Conservation (phyloP, 2,329 filamentous ascomycete genomes). For the Aspergillus aculeatinus region DNA sequence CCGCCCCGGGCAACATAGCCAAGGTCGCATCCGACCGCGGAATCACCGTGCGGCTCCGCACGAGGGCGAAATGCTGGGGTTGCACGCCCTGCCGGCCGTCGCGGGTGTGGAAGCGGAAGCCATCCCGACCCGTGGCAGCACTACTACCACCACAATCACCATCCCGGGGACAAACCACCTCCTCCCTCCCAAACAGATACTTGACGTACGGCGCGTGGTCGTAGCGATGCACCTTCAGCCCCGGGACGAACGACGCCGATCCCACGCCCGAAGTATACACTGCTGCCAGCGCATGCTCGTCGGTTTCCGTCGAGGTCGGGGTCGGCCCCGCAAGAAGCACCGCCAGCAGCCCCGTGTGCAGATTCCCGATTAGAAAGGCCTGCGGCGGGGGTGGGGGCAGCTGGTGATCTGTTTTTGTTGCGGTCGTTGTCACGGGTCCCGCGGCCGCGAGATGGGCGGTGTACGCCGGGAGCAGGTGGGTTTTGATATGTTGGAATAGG, state of each 20-base stretch:
- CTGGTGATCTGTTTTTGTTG: conserved; percentile 6
- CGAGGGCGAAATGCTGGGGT: conserved; percentile 35
- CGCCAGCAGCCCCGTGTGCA: conserved; percentile 36
- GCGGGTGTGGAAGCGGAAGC: conserved; percentile 27
- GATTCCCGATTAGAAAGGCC: conserved; percentile 38
- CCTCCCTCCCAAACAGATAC: conserved; percentile 33
- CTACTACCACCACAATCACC: background rate
- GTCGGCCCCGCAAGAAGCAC: conserved; percentile 18
- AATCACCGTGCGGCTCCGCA: conserved; percentile 41
- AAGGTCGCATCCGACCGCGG: conserved; percentile 37
- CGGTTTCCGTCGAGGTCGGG: no score
- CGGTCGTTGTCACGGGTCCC: background rate
- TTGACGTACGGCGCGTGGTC: conserved; percentile 37
- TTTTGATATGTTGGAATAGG: conserved; percentile 6
- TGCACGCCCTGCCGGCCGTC: conserved; percentile 28
- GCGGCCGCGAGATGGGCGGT: background rate
- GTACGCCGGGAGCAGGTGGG: conserved; percentile 7
- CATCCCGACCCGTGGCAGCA: no score
- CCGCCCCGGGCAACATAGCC: conserved; percentile 32
- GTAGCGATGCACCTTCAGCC: conserved; percentile 29
- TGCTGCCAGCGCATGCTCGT: background rate
- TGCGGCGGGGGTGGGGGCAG: conserved; percentile 7
- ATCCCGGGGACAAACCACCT: background rate
- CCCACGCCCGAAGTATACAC: no score
- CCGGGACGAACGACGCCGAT: conserved; percentile 8